Evolutionary conservation across 495 filamentous ascomycete genomes (phyloP).

Genomic region (Tuber umbilicatum): DNA sequence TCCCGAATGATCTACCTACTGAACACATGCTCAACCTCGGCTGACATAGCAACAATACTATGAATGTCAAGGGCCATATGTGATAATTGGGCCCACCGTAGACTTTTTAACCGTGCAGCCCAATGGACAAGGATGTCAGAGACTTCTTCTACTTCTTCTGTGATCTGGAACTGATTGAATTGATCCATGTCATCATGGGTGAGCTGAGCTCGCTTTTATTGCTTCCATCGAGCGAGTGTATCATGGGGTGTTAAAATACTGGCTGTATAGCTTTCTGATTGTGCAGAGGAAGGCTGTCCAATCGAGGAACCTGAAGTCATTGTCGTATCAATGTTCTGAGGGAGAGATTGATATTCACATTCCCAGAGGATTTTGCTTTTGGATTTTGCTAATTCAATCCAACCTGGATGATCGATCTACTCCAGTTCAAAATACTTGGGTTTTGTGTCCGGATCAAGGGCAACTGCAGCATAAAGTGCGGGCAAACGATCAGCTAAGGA

Average conservation of each 20-base stretch:
- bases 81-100: neutral
- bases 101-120: neutral
- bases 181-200: neutral
- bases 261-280: neutral
- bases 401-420: neutral
- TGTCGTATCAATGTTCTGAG: neutral
- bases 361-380: neutral
- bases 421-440: neutral
- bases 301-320: neutral
- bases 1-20: neutral
- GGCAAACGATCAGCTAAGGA: neutral
- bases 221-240: neutral
- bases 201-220: neutral
- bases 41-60: neutral
- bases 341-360: neutral
- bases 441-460: neutral
- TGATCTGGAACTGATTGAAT: neutral
- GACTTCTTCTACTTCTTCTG: neutral
- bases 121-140: neutral
- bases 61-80: neutral
- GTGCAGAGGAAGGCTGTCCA: neutral
- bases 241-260: neutral
- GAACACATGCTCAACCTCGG: neutral
- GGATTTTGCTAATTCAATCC: neutral
- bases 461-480: neutral